These are phyloP conservation scores for Penicillium freii DNA, from an alignment of 2,329 filamentous ascomycete genomes.

Conservation along the genomic window DNA sequence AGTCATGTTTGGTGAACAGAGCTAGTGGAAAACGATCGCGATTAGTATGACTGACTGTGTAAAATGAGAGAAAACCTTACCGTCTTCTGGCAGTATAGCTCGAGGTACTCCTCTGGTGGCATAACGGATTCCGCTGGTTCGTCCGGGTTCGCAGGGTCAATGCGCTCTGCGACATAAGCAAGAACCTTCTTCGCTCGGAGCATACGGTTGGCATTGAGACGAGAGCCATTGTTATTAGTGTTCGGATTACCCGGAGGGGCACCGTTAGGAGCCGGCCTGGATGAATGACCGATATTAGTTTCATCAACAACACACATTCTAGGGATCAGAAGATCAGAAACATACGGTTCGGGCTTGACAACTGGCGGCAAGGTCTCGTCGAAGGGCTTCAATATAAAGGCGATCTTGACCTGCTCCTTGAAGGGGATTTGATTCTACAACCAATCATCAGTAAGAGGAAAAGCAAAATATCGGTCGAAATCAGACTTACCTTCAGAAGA, in stretches of 20 bases:
- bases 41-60: constrained; percentile 14
- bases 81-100: constrained; percentile 91
- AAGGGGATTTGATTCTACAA: constrained; percentile 69
- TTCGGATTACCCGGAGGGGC: constrained; percentile 16
- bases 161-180: constrained; percentile 85
- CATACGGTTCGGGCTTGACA: constrained; percentile 66
- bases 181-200: constrained; percentile 92
- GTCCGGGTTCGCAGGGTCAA: constrained; percentile 67
- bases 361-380: constrained; percentile 72
- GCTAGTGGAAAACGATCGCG: constrained; percentile 25
- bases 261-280: constrained; percentile 25
- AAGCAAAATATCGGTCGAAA: background rate
- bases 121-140: constrained; percentile 60
- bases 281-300: background rate
- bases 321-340: background rate
- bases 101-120: constrained; percentile 87
- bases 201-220: constrained; percentile 96
- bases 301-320: constrained; percentile 1
- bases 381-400: constrained; percentile 83
- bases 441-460: background rate
- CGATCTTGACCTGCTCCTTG: constrained; percentile 96
- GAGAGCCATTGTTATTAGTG: constrained; percentile 63
- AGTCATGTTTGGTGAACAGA: constrained; percentile 76
- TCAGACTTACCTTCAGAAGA: constrained; percentile 62
- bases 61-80: constrained; percentile 52